Conservation (phyloP, 768 basidiomycete genomes). For the Tulasnella calospora region DNA sequence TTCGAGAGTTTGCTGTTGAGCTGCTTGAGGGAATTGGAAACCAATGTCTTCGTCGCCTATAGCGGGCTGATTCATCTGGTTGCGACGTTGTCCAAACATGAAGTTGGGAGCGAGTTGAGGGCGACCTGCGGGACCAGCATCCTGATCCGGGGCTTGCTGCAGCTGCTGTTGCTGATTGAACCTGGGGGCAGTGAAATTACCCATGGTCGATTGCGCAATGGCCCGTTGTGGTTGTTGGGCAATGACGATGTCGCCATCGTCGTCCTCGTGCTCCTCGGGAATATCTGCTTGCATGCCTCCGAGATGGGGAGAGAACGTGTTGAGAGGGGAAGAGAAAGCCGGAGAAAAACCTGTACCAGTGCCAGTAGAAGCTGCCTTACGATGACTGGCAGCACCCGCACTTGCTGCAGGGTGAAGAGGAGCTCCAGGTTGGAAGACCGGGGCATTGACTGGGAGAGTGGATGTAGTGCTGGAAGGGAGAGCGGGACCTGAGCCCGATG, state of each 20-base stretch:
- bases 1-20: slow-evolving; percentile 40
- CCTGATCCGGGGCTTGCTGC: slow-evolving; percentile 46
- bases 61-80: slow-evolving; percentile 51
- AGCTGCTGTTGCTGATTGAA: slow-evolving; percentile 74
- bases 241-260: slow-evolving; percentile 59
- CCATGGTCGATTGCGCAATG: slow-evolving; percentile 33
- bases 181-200: slow-evolving; percentile 78
- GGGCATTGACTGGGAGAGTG: slow-evolving; percentile 59
- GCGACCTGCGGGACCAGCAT: slow-evolving; percentile 67
- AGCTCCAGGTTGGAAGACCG: slow-evolving; percentile 69
- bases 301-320: slow-evolving; percentile 42
- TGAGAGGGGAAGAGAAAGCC: slow-evolving; percentile 58
- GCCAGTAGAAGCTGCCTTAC: slow-evolving; percentile 64
- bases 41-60: slow-evolving; percentile 76
- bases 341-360: slow-evolving; percentile 52
- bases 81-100: slow-evolving; percentile 70
- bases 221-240: slow-evolving; percentile 24
- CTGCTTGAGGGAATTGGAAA: slow-evolving; percentile 56
- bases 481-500: slow-evolving; percentile 35
- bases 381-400: slow-evolving; percentile 58
- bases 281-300: slow-evolving; percentile 80
- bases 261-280: slow-evolving; percentile 80
- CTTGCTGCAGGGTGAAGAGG: slow-evolving; percentile 45
- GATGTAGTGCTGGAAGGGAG: slow-evolving; percentile 36
- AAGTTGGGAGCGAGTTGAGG: slow-evolving; percentile 89